phyloP scores from a whole-genome alignment of 2,329 filamentous ascomycete species.

The Sphaerulina populicola region DNA sequence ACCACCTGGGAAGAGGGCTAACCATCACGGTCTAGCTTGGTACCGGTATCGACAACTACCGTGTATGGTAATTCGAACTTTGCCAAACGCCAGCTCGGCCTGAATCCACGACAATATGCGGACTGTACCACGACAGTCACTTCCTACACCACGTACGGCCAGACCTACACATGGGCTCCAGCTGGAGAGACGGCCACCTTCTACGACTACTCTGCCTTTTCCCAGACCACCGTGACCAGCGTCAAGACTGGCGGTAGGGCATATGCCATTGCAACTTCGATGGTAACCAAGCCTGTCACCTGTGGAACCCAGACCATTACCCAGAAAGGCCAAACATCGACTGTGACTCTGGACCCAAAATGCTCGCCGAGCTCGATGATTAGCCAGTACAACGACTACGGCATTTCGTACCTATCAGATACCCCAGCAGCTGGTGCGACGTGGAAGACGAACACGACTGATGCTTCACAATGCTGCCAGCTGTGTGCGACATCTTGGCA shows the following conservation, averaged over 20 bases:
- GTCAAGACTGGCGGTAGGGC: constrained; percentile 27
- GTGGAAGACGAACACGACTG: constrained; percentile 25
- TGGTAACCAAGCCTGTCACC: constrained; percentile 17
- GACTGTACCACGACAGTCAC: constrained; percentile 27
- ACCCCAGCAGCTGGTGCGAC: constrained; percentile 23
- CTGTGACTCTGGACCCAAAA: constrained; percentile 26
- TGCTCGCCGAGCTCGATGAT: constrained; percentile 29
- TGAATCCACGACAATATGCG: constrained; percentile 19
- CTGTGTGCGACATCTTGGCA: constrained; percentile 26
- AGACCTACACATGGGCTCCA: constrained; percentile 25
- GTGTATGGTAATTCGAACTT: constrained; percentile 17
- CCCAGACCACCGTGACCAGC: constrained; percentile 26
- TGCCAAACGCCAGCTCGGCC: constrained; percentile 18
- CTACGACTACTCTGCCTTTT: constrained; percentile 27
- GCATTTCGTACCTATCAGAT: constrained; percentile 25
- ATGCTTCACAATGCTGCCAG: constrained; percentile 29
- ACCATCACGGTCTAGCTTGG: constrained; percentile 3
- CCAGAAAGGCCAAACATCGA: constrained; percentile 18
- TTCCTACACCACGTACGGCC: constrained; percentile 26
- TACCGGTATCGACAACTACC: constrained; percentile 19
- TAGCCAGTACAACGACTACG: constrained; percentile 24
- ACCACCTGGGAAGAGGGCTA: neutral
- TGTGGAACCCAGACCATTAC: constrained; percentile 24
- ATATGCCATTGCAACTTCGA: constrained; percentile 27
- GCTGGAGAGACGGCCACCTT: constrained; percentile 26